Percentiles rank a stretch among this genome's conserved stretches.
Conservation (phyloP, 768 basidiomycete species). For the Paxillus rubicundulus region DNA sequence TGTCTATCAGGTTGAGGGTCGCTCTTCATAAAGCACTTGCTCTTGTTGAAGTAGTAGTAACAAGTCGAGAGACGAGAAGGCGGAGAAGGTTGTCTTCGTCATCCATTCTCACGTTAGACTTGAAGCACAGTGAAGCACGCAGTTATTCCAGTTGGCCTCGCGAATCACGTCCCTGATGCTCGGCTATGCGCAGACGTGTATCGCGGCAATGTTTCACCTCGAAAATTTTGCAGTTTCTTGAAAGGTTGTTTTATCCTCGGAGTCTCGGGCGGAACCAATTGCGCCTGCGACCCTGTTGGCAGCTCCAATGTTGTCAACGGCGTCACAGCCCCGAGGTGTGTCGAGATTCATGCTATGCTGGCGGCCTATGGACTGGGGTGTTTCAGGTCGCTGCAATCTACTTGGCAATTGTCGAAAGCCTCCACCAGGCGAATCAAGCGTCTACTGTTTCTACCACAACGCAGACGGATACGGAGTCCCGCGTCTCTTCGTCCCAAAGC, state of each 20-base stretch:
- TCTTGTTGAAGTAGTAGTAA: too few relatives aligned
- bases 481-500: background rate
- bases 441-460: too few relatives aligned
- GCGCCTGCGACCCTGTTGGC: background rate
- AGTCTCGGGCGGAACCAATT: background rate
- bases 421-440: background rate
- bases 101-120: too few relatives aligned
- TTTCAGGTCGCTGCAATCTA: too few relatives aligned
- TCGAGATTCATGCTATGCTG: background rate
- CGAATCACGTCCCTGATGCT: constrained; percentile 1
- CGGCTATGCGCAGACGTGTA: too few relatives aligned
- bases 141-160: background rate
- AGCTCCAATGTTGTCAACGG: background rate
- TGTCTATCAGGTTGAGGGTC: background rate
- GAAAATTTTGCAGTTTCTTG: background rate
- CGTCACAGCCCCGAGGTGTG: background rate
- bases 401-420: background rate
- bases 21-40: background rate
- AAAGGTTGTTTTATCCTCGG: background rate
- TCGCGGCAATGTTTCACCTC: background rate
- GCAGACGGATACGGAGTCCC: background rate
- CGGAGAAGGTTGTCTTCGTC: background rate
- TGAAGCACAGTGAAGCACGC: too few relatives aligned
- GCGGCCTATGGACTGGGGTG: too few relatives aligned
- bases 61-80: background rate